Base-by-base conservation (phyloP, 768 basidiomycete genomes). In the Boletus sensibilis region DNA sequence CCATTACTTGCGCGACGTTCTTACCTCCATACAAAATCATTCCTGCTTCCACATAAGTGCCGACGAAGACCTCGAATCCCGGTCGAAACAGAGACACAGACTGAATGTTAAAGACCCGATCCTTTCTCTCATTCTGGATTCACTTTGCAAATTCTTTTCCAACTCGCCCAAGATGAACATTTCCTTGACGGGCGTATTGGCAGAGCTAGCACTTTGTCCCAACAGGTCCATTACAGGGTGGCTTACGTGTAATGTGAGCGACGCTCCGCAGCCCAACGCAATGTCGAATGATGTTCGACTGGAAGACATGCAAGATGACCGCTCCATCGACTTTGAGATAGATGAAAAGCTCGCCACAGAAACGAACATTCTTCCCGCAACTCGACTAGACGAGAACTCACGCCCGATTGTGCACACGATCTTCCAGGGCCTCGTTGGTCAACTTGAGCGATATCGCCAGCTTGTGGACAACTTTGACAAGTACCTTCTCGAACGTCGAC, bases 91-190 rank as follows among this genome's bases (percentile, higher is more conserved):
- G 53, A 88, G 89, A 64, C 93, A 96, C 67, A 79, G 81, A n/a
- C 75, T 97, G 31, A 86, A 87, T 59, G 81, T 88, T 53, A 84
- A 85, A 58, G 93, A 95, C 63, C 83, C 88, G 11, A 75, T 96
- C 10, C 75, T 95, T 20, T 82, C 84, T 3, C 74, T 81, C 25
- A 66, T 96, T 47, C 80, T 97, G 43, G 85, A 88, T 50, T 81
- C 81, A 31, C 69, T 96, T 34, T 75, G 88, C 50, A 78, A 77
- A 56, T 96, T 98, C 79, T 92, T 97, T 71, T 82, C 83, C 14
- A 93, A 96, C 60, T 79, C 88, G 0, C 86, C 94, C 13, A 90
- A 94, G 61, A 84, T 82, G 70, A 98, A 98, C 68, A 83, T 98
- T 51, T 88, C 89, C 0, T 72, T 98, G 59, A 97, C 92, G 4